Base-by-base conservation (phyloP, 441 rosid genomes). In the Cnidoscolus chayamansa region DNA sequence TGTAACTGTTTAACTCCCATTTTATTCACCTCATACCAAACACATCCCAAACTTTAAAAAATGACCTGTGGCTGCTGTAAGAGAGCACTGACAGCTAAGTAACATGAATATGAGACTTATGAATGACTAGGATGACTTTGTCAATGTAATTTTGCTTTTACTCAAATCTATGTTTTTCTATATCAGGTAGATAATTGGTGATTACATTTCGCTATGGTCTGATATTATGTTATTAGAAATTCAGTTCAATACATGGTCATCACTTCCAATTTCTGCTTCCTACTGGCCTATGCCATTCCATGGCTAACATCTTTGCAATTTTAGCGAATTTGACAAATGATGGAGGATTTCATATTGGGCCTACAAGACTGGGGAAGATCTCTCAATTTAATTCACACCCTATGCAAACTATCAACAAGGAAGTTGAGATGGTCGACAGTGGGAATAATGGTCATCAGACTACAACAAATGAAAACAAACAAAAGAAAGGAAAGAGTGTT, bases 401-500 rank as follows among this genome's bases (percentile, higher is more conserved):
- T 72, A 65, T 72, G 15, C 80, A 76, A 70, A 84, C 74, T 64
- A 68, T 80, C 16, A 84, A 76, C 81, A 81, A 79, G 80, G 94
- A 84, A 74, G 71, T 74, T 78, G 86, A 79, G 49, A 72, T 65
- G 25, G 73, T 62, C 59, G 78, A 78, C 69, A 73, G 75, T 25
- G 82, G 78, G 74, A 80, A 74, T 56, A 61, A 63, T 50, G 62
- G 66, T 54, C 76, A 75, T 76, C 77, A 75, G 73, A 76, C 77
- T 72, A 48, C 73, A 40, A 76, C 74, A 68, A 85, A 73, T 76
- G 89, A 79, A 55, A 82, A 75, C 67, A 90, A 81, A 76, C 77
- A 70, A 69, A 92, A 81, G 79, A 86, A 80, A 84, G 85, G 86
- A 70, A 87, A 76, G 78, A 49, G 75, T 76, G 56, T 79, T 71